Evolutionary conservation across 768 basidiomycete species (phyloP), one percentile per base, ranked within the genome.

Genomic region (Boletus tylopilopsis): DNA sequence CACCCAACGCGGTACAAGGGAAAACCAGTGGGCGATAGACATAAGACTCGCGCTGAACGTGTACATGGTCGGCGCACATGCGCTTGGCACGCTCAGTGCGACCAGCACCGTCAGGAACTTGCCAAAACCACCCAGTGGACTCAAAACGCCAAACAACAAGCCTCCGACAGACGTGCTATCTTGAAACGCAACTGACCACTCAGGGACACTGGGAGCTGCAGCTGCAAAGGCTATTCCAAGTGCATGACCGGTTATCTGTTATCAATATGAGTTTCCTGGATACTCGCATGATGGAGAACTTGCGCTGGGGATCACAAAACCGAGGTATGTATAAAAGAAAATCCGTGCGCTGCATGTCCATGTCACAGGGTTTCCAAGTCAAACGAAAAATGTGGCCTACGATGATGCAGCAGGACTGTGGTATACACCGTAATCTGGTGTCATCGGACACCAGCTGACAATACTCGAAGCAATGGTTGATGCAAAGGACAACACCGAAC

Each of bases 41-140:
- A 75, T 74, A 46, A 75, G 61, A 37, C 74, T 75, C 18, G 78
- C 74, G 18, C 72, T 69, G 57, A 75, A 77, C 12, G 75, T 75
- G 60, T 84, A 84, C 70, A 82, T 79, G 33, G 79, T 79, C 0
- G 80, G 81, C 2, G 78, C 79, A 33, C 77, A 75, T 41, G 81
- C 80, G 51, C 76, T 77, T 10, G 77, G 74, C 30, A 81, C 73
- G 42, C 71, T 75, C 44, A 84, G 65, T 21, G 81, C 79, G 38
- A 81, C 67, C 21, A 84, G 53, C 32, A 77, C 74, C 0, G 71
- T 71, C 25, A 79, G 66, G 63, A 78, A 73, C 56, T 72, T 71
- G 42, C 75, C 75, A 42, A 78, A 78, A 2, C 69, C 66, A 7
- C 76, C 75, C 0, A 72, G 56, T 3, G 73, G 72, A 0, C 57